Evolutionary conservation across 2,329 filamentous ascomycete species (phyloP).

Genomic region (Purpureocillium lavendulum): DNA sequence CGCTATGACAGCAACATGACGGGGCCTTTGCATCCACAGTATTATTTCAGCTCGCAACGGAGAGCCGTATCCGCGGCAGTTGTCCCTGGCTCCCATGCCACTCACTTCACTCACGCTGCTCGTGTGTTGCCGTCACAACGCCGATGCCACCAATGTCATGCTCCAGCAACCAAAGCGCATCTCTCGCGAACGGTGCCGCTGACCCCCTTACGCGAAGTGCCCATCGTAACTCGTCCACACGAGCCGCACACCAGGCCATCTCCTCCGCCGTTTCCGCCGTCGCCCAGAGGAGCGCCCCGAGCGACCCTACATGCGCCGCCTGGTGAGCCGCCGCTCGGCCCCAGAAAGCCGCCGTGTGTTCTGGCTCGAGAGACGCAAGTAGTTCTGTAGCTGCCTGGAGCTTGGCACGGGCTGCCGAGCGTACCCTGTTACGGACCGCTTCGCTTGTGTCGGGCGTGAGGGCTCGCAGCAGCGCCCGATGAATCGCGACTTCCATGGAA

Average conservation of each 20-base stretch:
- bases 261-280: conserved; percentile 27
- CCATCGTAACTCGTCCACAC: conserved; percentile 32
- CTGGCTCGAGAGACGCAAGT: conserved; percentile 31
- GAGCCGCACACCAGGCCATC: conserved; percentile 28
- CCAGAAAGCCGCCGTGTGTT: conserved; percentile 37
- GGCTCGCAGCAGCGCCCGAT: conserved; percentile 38
- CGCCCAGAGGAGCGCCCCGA: conserved; percentile 31
- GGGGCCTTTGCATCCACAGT: no score
- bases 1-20: no score
- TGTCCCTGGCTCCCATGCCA: no score
- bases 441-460: conserved; percentile 22
- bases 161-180: conserved; percentile 29
- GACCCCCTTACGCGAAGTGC: conserved; percentile 30
- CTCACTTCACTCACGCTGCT: no score
- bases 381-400: conserved; percentile 31
- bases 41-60: no score
- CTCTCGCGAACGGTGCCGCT: conserved; percentile 27
- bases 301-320: conserved; percentile 31
- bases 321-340: conserved; percentile 34
- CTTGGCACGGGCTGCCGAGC: conserved; percentile 28
- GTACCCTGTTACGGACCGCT: conserved; percentile 21
- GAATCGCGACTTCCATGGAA: conserved; percentile 41
- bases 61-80: no score
- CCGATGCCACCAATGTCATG: conserved; percentile 20
- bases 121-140: conserved; percentile 11